A percentile compares a stretch with the other conserved stretches of the same genome.
These are phyloP conservation scores for Paramecium sonneborni DNA, from an alignment of 73 alveolate genomes.

Conservation along the genomic window DNA sequence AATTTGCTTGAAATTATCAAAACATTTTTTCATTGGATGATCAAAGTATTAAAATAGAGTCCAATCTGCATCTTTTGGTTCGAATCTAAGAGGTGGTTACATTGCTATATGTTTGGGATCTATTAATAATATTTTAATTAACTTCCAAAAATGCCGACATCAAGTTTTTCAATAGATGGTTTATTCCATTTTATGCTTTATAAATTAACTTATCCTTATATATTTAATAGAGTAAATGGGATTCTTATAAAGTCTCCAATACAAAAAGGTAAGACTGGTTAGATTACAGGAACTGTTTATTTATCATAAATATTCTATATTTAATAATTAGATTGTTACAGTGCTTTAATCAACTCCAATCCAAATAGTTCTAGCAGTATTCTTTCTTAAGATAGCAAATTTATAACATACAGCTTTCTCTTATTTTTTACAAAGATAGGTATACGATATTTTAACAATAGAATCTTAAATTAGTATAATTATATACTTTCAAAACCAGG, in stretches of 20 bases:
- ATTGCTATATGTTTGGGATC: background rate
- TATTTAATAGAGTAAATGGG: background rate
- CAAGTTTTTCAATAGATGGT: slow-evolving; percentile 3
- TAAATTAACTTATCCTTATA: background rate
- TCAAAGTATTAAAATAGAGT: background rate
- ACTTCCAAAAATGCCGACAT: slow-evolving; percentile 1
- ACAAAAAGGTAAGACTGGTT: slow-evolving; percentile 12
- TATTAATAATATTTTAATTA: background rate
- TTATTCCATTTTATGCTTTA: background rate
- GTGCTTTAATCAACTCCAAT: slow-evolving; percentile 21
- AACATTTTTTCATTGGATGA: slow-evolving; percentile 36
- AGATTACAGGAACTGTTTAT: background rate
- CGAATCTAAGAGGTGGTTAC: slow-evolving; percentile 30
- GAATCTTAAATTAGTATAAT: background rate
- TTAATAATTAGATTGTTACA: background rate
- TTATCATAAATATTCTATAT: slow-evolving; percentile 35
- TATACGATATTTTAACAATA: background rate
- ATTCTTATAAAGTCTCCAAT: slow-evolving; percentile 7
- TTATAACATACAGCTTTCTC: background rate
- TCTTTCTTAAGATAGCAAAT: background rate
- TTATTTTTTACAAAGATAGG: background rate
- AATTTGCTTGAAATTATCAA: background rate
- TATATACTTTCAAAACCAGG: background rate
- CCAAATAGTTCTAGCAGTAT: background rate
- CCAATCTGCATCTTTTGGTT: slow-evolving; percentile 28